Conservation (phyloP, 2,329 filamentous ascomycete species). For the Shiraia bambusicola region DNA sequence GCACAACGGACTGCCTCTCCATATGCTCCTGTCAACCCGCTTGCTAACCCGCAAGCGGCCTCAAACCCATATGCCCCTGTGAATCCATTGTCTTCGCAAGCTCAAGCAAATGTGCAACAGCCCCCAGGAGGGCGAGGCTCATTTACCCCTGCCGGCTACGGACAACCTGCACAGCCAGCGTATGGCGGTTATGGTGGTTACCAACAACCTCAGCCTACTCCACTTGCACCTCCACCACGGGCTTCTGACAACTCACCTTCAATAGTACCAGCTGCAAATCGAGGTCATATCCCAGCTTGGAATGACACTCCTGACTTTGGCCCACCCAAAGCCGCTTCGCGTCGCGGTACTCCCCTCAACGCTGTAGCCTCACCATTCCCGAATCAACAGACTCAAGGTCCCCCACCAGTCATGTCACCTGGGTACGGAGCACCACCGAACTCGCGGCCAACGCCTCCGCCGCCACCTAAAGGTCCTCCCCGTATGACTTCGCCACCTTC, state of each 20-base stretch:
- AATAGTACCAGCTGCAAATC: slow-evolving; percentile 63
- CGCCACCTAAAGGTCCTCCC: slow-evolving; percentile 73
- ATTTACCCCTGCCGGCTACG: slow-evolving; percentile 56
- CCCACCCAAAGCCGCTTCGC: slow-evolving; percentile 66
- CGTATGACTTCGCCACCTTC: slow-evolving; percentile 68
- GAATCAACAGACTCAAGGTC: slow-evolving; percentile 57
- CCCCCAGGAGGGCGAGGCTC: slow-evolving; percentile 40
- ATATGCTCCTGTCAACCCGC: slow-evolving; percentile 30
- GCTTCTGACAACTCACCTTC: slow-evolving; percentile 67
- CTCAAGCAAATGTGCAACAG: slow-evolving; percentile 3
- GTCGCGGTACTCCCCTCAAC: slow-evolving; percentile 72
- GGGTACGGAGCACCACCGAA: slow-evolving; percentile 52
- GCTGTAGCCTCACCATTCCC: slow-evolving; percentile 76
- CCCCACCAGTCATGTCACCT: slow-evolving; percentile 54
- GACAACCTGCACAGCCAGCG: slow-evolving; percentile 46
- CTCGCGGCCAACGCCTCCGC: slow-evolving; percentile 68
- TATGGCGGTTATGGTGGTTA: slow-evolving; percentile 49
- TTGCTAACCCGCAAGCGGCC: slow-evolving; percentile 20
- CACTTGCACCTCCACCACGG: slow-evolving; percentile 63
- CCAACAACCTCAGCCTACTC: slow-evolving; percentile 46
- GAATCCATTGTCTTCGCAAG: slow-evolving; percentile 3
- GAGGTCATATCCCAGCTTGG: slow-evolving; percentile 78
- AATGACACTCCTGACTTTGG: slow-evolving; percentile 88
- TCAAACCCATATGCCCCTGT: not conserved
- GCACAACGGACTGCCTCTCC: slow-evolving; percentile 26